Percentiles rank a stretch among this genome's conserved stretches.
phyloP scores from a whole-genome alignment of 371 early-diverging fungal species.

The Apophysomyces elegans region DNA sequence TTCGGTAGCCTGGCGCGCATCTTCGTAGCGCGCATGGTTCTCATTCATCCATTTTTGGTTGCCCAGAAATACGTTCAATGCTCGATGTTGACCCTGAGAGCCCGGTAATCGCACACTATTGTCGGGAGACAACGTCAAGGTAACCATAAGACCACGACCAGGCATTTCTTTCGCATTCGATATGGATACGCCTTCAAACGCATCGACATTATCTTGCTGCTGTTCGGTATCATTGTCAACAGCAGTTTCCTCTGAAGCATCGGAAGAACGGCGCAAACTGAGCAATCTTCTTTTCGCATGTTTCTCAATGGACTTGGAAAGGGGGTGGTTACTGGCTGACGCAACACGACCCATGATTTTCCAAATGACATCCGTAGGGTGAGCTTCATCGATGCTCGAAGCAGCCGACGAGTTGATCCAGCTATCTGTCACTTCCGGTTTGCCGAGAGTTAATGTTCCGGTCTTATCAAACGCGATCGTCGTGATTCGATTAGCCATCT shows the following conservation, averaged over 20 bases:
- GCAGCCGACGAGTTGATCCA: conserved; percentile 30
- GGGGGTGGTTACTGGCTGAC: conserved; percentile 49
- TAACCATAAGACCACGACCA: conserved; percentile 70
- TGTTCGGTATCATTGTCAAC: conserved; percentile 15
- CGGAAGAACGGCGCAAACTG: not conserved
- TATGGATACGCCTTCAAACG: conserved; percentile 55
- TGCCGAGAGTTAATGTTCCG: conserved; percentile 78
- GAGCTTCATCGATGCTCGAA: conserved; percentile 7
- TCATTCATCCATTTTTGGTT: conserved; percentile 76
- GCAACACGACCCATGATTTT: conserved; percentile 53
- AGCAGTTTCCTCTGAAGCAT: conserved; percentile 8
- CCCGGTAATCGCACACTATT: conserved; percentile 30
- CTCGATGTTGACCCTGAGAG: conserved; percentile 40
- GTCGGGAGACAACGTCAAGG: conserved; percentile 35
- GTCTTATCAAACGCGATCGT: conserved; percentile 95
- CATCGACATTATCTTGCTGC: conserved; percentile 25
- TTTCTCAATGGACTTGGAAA: conserved; percentile 48
- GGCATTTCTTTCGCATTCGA: conserved; percentile 64
- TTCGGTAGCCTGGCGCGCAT: conserved; percentile 40
- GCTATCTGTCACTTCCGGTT: conserved; percentile 55
- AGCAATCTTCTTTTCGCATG: conserved; percentile 21
- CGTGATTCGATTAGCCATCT: conserved; percentile 86
- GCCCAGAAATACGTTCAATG: conserved; percentile 62
- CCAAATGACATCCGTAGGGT: conserved; percentile 32
- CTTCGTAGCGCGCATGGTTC: conserved; percentile 58